Evolutionary conservation across 176 grass and related monocot genomes (phyloP), one percentile per base, ranked within the genome.

Genomic region (Phragmites australis): DNA sequence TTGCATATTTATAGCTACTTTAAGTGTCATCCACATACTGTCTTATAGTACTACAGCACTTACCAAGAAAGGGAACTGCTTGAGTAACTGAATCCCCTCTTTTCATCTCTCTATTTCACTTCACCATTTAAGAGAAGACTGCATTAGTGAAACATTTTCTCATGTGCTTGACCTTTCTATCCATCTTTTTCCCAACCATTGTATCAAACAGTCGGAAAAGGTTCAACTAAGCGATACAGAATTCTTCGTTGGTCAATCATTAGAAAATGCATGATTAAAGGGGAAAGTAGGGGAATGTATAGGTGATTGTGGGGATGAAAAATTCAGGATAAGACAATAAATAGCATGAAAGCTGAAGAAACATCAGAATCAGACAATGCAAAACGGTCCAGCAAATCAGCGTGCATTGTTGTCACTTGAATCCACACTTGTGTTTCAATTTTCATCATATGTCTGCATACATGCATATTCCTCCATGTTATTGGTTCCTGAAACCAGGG

Each of bases 371-470:
- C 32, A 62, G 40, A 60, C 56, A 45, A 67, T 73, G 59, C 41
- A 43, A 64, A 59, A 56, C 79, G n/a, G 51, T 73, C 71, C 43
- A 61, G 52, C 44, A 57, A 77, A 43, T 70, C 14, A 58, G 32
- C 23, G 19, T 44, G 9, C 8, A 59, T 27, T 75, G 9, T 76
- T 23, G 9, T 76, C 18, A 12, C 40, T 14, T 21, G 6, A 67
- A 48, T 67, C 40, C 42, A 56, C 19, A 7, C 51, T 26, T 18
- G 46, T 19, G 5, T 15, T 82, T 71, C 71, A 62, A 31, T 16
- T 77, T 11, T 62, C 43, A 15, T 50, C 29, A 56, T 58, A 10
- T 67, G 21, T 18, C 8, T 11, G 39, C 57, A 58, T 56, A 19
- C 67, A 72, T 19, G 4, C 62, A 34, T 77, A 16, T 18, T 19